Evolutionary conservation across 2,329 filamentous ascomycete genomes (phyloP).

Genomic region (Phaeophleospora eucalypticola): DNA sequence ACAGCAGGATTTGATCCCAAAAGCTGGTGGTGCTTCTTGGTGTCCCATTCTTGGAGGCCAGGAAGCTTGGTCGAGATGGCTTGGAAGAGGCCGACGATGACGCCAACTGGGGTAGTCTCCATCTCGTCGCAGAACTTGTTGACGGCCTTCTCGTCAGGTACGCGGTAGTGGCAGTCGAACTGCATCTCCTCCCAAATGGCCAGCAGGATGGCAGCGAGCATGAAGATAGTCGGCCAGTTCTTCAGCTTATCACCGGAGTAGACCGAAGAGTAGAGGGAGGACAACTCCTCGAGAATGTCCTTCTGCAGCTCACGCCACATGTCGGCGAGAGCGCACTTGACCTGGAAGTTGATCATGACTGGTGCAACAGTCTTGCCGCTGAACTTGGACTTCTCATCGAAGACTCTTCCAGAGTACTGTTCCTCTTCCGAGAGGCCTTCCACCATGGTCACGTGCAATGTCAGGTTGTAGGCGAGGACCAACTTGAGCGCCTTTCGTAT

Average conservation of each 20-base stretch:
- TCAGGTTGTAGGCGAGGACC: constrained; percentile 92
- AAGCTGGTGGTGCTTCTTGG: constrained; percentile 80
- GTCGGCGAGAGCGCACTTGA: constrained; percentile 93
- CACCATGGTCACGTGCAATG: constrained; percentile 88
- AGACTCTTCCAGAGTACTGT: constrained; percentile 73
- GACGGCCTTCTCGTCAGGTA: constrained; percentile 76
- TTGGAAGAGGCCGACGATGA: constrained; percentile 94
- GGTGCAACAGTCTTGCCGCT: constrained; percentile 86
- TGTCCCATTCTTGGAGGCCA: constrained; percentile 90
- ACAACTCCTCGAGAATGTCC: constrained; percentile 91
- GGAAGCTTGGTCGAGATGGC: constrained; percentile 97
- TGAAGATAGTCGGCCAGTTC: constrained; percentile 99
- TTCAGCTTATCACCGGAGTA: constrained; percentile 96
- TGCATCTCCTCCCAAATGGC: constrained; percentile 99
- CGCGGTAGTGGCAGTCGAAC: constrained; percentile 94
- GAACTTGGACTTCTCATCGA: constrained; percentile 81
- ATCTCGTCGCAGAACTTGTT: constrained; percentile 96
- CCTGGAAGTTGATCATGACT: constrained; percentile 99
- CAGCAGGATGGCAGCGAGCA: constrained; percentile 86
- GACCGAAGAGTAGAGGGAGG: constrained; percentile 88
- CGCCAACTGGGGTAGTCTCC: constrained; percentile 92
- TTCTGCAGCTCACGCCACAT: constrained; percentile 98
- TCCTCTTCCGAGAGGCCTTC: constrained; percentile 83
- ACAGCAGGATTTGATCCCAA: constrained; percentile 88
- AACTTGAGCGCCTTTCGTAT: constrained; percentile 95